Evolutionary conservation across 305 asterid genomes (phyloP).

Genomic region (Fraxinus albicans): DNA sequence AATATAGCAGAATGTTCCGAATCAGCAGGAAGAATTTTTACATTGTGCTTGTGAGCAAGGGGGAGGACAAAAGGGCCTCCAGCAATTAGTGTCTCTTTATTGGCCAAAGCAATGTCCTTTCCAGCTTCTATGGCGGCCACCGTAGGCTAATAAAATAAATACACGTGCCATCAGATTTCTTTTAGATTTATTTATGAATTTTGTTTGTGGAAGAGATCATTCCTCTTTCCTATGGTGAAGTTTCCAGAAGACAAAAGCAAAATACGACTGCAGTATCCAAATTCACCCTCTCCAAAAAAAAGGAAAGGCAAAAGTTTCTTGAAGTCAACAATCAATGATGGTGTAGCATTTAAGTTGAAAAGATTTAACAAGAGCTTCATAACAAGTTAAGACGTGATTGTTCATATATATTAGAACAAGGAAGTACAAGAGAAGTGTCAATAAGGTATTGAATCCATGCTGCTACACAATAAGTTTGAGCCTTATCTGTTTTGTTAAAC

Average conservation of each 20-base stretch:
- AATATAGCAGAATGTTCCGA: conserved; percentile 98
- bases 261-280: not conserved
- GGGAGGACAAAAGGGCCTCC: conserved; percentile 99
- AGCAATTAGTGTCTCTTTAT: conserved; percentile 93
- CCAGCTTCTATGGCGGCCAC: conserved; percentile 99
- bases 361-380: not conserved
- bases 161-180: conserved; percentile 1
- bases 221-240: not conserved
- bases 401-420: not conserved
- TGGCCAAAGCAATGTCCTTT: conserved; percentile 94
- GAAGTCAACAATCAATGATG: not conserved
- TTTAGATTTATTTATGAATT: not conserved
- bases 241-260: not conserved
- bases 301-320: not conserved
- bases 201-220: not conserved
- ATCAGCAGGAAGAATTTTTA: conserved; percentile 99
- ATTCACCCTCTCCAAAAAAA: not conserved
- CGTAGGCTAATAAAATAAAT: conserved; percentile 58
- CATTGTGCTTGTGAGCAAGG: conserved; percentile 91
- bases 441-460: not conserved
- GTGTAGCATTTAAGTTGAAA: not conserved
- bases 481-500: not conserved
- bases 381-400: not conserved
- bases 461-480: not conserved
- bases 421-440: not conserved